phyloP scores from a whole-genome alignment of 345 rosid genomes.

The Jatropha curcas region DNA sequence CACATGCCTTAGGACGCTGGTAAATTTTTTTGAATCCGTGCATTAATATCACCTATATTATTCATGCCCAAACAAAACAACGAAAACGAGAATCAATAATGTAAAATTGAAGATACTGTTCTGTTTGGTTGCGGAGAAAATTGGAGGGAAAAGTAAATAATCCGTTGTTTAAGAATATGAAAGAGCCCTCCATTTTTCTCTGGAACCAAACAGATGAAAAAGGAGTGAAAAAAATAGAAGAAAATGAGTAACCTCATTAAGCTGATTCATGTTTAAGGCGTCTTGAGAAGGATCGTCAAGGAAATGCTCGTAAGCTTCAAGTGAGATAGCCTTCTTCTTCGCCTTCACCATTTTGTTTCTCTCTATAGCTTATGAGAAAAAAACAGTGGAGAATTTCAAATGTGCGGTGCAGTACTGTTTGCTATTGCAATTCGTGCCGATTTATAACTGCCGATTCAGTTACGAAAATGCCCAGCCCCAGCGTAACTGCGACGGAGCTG shows the following conservation, averaged over 20 bases:
- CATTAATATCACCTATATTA: conserved; percentile 12
- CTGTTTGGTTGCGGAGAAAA: conserved; percentile 1
- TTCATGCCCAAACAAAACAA: not conserved
- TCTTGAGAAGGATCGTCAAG: not conserved
- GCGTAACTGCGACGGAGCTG: too few species aligned
- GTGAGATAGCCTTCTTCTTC: not conserved
- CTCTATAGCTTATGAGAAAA: too few species aligned
- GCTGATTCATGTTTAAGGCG: not conserved
- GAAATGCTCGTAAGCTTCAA: conserved; percentile 19
- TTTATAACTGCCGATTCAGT: too few species aligned
- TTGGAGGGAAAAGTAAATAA: too few species aligned
- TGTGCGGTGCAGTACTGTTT: too few species aligned
- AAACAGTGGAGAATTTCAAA: too few species aligned
- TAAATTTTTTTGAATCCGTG: conserved; percentile 18
- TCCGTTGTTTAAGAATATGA: too few species aligned
- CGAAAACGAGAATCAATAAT: not conserved
- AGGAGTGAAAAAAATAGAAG: not conserved
- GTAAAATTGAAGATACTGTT: too few species aligned
- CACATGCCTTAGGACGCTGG: conserved; percentile 11
- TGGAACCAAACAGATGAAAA: not conserved
- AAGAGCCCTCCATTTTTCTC: too few species aligned
- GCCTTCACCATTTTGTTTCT: not conserved
- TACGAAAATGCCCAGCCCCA: too few species aligned
- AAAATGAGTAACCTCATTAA: conserved; percentile 13
- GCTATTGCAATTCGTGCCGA: too few species aligned